Conservation (phyloP, 2,329 filamentous ascomycete species). For the Aspergillus ruber region DNA sequence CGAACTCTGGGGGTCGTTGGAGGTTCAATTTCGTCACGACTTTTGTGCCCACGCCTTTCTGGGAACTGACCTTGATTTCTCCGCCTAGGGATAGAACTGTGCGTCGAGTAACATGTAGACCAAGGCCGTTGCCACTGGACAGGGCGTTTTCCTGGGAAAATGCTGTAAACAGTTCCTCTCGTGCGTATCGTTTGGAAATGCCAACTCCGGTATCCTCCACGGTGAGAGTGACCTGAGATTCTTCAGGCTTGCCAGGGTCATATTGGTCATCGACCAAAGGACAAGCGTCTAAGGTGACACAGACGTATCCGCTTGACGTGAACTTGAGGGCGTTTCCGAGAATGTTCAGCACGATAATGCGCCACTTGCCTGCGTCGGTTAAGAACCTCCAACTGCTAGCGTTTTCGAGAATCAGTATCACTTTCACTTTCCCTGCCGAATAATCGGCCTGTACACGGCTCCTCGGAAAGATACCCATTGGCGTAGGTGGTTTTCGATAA, state of each 20-base stretch:
- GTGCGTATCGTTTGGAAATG: conserved; percentile 18
- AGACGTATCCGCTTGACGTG: conserved; percentile 6
- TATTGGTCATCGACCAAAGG: not conserved
- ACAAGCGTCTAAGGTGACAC: conserved; percentile 5
- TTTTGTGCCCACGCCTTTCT: conserved; percentile 20
- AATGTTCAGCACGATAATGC: conserved; percentile 11
- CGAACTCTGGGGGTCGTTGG: not conserved
- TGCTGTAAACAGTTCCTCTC: conserved; percentile 43
- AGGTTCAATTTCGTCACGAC: conserved; percentile 6
- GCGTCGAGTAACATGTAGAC: conserved; percentile 51
- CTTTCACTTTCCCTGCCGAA: not conserved
- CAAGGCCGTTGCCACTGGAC: conserved; percentile 53
- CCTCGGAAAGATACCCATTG: not conserved
- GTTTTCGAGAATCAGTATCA: conserved; percentile 10
- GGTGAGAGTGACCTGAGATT: conserved; percentile 13
- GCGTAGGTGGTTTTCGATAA: not conserved
- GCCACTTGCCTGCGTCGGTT: conserved; percentile 8
- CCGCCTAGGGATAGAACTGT: conserved; percentile 22
- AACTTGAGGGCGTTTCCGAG: conserved; percentile 14
- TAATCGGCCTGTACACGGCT: conserved; percentile 1
- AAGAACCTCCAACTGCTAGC: conserved; percentile 6
- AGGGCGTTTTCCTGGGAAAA: conserved; percentile 56
- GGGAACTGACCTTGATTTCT: conserved; percentile 20
- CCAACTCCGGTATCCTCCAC: conserved; percentile 27
- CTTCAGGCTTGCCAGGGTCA: not conserved